These are phyloP conservation scores for Tuber melanosporum DNA, from an alignment of 495 filamentous ascomycete species.

Conservation along the genomic window DNA sequence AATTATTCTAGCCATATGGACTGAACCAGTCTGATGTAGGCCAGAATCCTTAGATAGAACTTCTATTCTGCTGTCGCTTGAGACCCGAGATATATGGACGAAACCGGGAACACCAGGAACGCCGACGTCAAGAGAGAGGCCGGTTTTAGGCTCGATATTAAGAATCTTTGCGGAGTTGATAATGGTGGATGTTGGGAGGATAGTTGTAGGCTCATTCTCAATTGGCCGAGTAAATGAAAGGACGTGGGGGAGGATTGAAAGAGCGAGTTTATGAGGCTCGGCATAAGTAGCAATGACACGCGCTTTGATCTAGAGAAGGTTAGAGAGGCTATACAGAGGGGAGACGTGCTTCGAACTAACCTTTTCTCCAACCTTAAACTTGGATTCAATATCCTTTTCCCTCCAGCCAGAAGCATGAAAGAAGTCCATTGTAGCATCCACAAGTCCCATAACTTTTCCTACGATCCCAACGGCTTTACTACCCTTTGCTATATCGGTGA, in stretches of 20 bases:
- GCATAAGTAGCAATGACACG: slow-evolving; percentile 78
- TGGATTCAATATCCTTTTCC: slow-evolving; percentile 60
- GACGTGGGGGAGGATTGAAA: slow-evolving; percentile 80
- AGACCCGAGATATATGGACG: slow-evolving; percentile 84
- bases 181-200: slow-evolving; percentile 65
- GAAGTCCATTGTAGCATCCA: slow-evolving; percentile 82
- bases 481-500: slow-evolving; percentile 61
- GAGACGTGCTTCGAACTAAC: slow-evolving; percentile 13
- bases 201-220: slow-evolving; percentile 38
- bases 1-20: slow-evolving; percentile 72
- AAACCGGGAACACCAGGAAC: slow-evolving; percentile 69
- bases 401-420: slow-evolving; percentile 63
- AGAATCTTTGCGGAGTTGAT: slow-evolving; percentile 68
- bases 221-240: slow-evolving; percentile 56
- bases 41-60: slow-evolving; percentile 66
- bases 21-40: slow-evolving; percentile 65
- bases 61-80: slow-evolving; percentile 74
- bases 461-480: slow-evolving; percentile 44
- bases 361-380: slow-evolving; percentile 72
- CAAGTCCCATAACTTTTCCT: slow-evolving; percentile 85
- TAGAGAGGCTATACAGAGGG: slow-evolving; percentile 8
- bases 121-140: slow-evolving; percentile 75
- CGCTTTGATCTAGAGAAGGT: slow-evolving; percentile 54
- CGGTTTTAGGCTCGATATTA: slow-evolving; percentile 67
- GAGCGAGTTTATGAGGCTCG: slow-evolving; percentile 72